Evolutionary conservation across 2,329 filamentous ascomycete genomes (phyloP).

Genomic region (Aspergillus persii): DNA sequence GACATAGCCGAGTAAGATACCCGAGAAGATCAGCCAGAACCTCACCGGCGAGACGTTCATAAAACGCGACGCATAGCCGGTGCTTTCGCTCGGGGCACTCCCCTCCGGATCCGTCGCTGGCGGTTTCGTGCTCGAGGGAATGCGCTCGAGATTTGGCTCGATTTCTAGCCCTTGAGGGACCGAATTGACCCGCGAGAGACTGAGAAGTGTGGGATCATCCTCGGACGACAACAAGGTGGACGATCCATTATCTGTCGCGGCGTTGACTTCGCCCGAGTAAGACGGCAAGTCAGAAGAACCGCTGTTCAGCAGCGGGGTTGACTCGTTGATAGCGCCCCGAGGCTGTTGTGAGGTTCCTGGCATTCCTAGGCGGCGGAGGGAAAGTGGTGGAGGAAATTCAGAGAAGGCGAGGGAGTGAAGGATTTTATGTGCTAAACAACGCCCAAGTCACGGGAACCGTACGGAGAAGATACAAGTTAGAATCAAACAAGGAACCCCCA

Average conservation of each 20-base stretch:
- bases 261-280: constrained; percentile 37
- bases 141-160: constrained; percentile 25
- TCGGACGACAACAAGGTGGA: constrained; percentile 9
- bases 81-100: constrained; percentile 8
- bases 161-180: constrained; percentile 27
- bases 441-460: too few relatives aligned
- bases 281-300: constrained; percentile 12
- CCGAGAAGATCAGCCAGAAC: constrained; percentile 64
- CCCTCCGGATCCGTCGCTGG: constrained; percentile 10
- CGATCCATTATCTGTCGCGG: constrained; percentile 26
- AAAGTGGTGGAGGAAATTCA: neutral
- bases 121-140: constrained; percentile 14
- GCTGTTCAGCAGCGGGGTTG: constrained; percentile 18
- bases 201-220: constrained; percentile 22
- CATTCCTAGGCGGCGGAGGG: neutral
- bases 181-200: constrained; percentile 26
- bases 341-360: neutral
- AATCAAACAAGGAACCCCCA: neutral
- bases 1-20: constrained; percentile 59
- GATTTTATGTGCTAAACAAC: neutral
- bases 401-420: neutral
- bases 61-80: constrained; percentile 32
- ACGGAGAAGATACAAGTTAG: neutral
- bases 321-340: constrained; percentile 11
- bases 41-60: constrained; percentile 40